Evolutionary conservation across 257 asterid genomes (phyloP), one percentile per base, ranked within the genome.

Genomic region (Orobanche coerulescens): DNA sequence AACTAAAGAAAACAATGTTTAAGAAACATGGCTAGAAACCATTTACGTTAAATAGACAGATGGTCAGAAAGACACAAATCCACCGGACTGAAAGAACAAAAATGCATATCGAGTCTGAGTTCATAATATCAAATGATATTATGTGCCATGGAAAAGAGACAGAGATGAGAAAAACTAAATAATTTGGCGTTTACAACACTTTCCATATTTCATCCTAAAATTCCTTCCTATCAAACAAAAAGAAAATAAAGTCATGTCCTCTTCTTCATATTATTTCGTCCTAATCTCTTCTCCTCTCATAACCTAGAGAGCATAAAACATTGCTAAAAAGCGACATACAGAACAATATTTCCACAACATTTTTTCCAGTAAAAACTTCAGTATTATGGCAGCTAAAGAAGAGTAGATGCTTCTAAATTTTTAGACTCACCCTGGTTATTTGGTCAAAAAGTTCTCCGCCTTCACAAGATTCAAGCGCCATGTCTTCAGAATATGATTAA

Each of bases 381-480:
- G 28, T 42, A n/a, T 14, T 18, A 20, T 6, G 33, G 39, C 31
- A 26, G 28, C 64, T 4, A 60, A 20, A 57, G 20, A 66, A 34
- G 19, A 24, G 33, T 18, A 43, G 24, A 49, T 6, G 47, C 51
- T 52, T 57, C 26, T 15, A 64, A 57, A 23, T 24, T 53, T 30
- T 56, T 2, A 52, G 50, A 65, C 96, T 72, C 67, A 93, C 99
- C 87, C 97, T 84, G 39, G 88, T 82, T 64, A 93, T 85, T 75
- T 93, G 96, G 76, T 93, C 99, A 58, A 93, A 93, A 69, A 93
- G 97, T 71, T 93, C 97, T 73, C 97, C 99, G 33, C 99, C 99
- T 71, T 93, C 99, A 71, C 99, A 93, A 37, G 99, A 93, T 75
- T 93, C 99, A 5, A 93, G 96, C 14, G 87, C 99, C 99, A 93